Percentiles rank a stretch among this genome's conserved stretches.
Conservation (phyloP, 163 green algal species). For the Chloromonas sp. region DNA sequence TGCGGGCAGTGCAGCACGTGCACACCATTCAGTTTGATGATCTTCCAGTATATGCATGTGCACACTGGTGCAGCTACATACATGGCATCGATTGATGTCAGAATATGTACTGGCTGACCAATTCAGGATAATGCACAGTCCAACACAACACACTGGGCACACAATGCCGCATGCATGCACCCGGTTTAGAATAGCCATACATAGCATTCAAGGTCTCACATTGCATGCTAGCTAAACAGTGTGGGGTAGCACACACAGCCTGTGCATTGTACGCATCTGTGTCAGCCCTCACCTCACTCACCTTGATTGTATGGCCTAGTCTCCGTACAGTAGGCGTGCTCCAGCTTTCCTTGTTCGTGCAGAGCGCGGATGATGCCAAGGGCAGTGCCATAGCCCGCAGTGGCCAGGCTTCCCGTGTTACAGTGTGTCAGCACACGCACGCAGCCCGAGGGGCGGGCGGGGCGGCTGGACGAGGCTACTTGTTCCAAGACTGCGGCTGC, state of each 20-base stretch:
- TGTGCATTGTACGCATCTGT: too few relatives aligned
- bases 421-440: slow-evolving; percentile 87
- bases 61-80: too few relatives aligned
- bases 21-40: slow-evolving; percentile 19
- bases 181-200: too few relatives aligned
- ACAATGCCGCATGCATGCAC: too few relatives aligned
- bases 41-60: slow-evolving; percentile 10
- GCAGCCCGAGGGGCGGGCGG: neutral
- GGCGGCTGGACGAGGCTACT: slow-evolving; percentile 27
- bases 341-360: slow-evolving; percentile 57
- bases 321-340: slow-evolving; percentile 82
- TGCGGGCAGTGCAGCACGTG: neutral
- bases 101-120: too few relatives aligned
- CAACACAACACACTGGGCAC: too few relatives aligned
- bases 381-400: slow-evolving; percentile 84
- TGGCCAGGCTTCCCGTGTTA: slow-evolving; percentile 95
- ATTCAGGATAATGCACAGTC: too few relatives aligned
- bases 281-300: slow-evolving; percentile 5
- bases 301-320: slow-evolving; percentile 94
- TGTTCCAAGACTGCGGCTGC: slow-evolving; percentile 66
- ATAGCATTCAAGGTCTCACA: too few relatives aligned
- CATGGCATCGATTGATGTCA: too few relatives aligned
- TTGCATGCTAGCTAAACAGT: too few relatives aligned
- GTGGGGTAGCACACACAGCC: too few relatives aligned
- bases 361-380: slow-evolving; percentile 79